phyloP scores from a whole-genome alignment of 1,284 basidiomycete genomes.

The Sanghuangporus sanghuang region DNA sequence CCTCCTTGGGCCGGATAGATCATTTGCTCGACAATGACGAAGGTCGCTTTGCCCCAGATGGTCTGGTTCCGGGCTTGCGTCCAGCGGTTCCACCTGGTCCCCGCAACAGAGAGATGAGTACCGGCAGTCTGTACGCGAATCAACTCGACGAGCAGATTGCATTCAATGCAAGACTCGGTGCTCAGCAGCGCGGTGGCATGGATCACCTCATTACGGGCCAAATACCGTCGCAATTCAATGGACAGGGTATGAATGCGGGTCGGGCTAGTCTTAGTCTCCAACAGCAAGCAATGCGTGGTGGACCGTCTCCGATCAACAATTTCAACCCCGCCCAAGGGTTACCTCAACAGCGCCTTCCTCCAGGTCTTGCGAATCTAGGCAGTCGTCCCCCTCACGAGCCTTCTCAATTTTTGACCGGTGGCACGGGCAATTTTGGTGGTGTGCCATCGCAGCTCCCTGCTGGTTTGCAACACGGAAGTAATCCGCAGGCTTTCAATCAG shows the following conservation, averaged over 20 bases:
- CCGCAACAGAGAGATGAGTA: constrained; percentile 50
- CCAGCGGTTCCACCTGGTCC: constrained; percentile 45
- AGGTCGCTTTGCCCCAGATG: constrained; percentile 73
- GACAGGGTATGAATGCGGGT: constrained; percentile 38
- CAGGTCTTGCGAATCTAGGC: constrained; percentile 78
- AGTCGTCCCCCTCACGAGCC: constrained; percentile 75
- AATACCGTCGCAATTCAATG: constrained; percentile 43
- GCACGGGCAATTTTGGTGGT: constrained; percentile 29
- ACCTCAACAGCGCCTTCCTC: constrained; percentile 60
- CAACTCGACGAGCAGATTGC: constrained; percentile 49
- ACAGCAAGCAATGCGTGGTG: constrained; percentile 61
- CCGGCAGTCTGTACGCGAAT: constrained; percentile 47
- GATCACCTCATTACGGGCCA: constrained; percentile 55
- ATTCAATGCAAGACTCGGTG: constrained; percentile 42
- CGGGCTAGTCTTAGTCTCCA: constrained; percentile 49
- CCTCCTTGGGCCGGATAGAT: constrained; percentile 43
- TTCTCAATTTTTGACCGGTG: constrained; percentile 50
- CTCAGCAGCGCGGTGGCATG: constrained; percentile 44
- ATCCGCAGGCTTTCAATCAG: constrained; percentile 48
- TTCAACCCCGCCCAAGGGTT: constrained; percentile 41
- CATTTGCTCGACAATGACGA: constrained; percentile 69
- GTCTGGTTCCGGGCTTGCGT: constrained; percentile 76
- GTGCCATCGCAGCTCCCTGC: constrained; percentile 42
- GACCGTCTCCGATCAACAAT: constrained; percentile 54
- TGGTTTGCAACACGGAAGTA: constrained; percentile 41